Evolutionary conservation across 768 basidiomycete genomes (phyloP).

Genomic region (Tylopilus cervinicoccineus): DNA sequence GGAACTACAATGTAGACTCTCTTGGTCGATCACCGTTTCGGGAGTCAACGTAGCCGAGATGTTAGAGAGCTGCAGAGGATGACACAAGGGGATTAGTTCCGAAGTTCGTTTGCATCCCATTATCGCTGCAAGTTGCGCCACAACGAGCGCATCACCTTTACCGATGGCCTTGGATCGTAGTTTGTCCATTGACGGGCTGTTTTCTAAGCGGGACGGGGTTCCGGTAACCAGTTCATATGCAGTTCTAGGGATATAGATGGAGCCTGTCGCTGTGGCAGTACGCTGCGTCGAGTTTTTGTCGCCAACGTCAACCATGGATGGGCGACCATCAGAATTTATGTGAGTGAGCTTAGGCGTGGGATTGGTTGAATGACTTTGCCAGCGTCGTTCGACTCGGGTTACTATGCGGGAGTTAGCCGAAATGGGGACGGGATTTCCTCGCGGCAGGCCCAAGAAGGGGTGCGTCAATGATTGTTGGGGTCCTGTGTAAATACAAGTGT

Average conservation of each 20-base stretch:
- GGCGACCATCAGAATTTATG: conserved; percentile 63
- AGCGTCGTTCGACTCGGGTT: conserved; percentile 19
- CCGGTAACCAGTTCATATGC: conserved; percentile 63
- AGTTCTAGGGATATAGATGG: conserved; percentile 59
- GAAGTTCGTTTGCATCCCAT: conserved; percentile 85
- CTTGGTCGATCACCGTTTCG: conserved; percentile 26
- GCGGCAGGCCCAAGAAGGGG: not conserved
- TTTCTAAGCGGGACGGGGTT: conserved; percentile 8
- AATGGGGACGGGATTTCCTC: not conserved
- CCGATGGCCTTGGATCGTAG: conserved; percentile 47
- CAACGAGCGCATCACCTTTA: conserved; percentile 70
- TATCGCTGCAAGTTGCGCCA: conserved; percentile 82
- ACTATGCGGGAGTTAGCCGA: not conserved
- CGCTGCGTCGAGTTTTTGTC: conserved; percentile 59
- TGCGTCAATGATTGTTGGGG: conserved; percentile 2
- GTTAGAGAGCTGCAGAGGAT: conserved; percentile 73
- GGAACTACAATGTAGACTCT: not conserved
- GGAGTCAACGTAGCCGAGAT: conserved; percentile 60
- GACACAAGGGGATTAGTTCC: conserved; percentile 83
- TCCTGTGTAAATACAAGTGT: conserved; percentile 22
- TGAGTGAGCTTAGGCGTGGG: conserved; percentile 52
- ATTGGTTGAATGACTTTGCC: conserved; percentile 16
- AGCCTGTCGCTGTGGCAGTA: conserved; percentile 70
- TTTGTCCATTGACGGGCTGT: conserved; percentile 22
- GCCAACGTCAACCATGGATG: conserved; percentile 82